Evolutionary conservation across 2,329 filamentous ascomycete genomes (phyloP), one percentile per base, ranked within the genome.

Genomic region (Arthrinium puccinioides): DNA sequence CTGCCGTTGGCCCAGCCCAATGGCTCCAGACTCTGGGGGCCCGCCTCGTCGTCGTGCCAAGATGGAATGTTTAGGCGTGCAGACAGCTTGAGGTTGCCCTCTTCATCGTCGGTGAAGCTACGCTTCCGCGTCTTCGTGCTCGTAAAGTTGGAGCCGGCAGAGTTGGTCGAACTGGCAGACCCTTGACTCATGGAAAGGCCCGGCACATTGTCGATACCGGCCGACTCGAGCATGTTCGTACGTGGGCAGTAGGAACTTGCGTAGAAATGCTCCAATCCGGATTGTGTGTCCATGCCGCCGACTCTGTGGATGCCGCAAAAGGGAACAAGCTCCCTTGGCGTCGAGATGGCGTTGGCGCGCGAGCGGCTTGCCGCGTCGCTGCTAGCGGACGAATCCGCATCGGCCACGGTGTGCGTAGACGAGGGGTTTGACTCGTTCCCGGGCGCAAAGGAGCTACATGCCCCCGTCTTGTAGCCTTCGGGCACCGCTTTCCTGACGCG

Each of bases 401-500:
- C n/a, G n/a, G n/a, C n/a, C n/a, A n/a, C n/a, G 11, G 33, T 41
- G 21, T 39, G 10, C 29, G 16, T 14, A 14, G 25, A 14, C 25
- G 25, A 27, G 13, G 36, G 15, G 8, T 33, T 25, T 15, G 40
- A 39, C 60, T 45, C 52, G 35, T 39, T 40, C 61, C 45, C 52
- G 36, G 36, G 39, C 32, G 69, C 63, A 53, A 76, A 78, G 47
- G 63, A 66, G 43, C 57, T 61, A 54, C 69, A 64, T 36, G 57
- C 59, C 38, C 74, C 74, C 2, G 86, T 94, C 67, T 94, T 94
- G 72, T 96, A 96, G 42, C 90, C 90, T 57, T 96, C 89, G 1
- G 87, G 84, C 7, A 97, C 84, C 9, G 85, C 85, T 66, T 97
- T 97, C 56, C 90, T 84, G 35, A 97, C 75, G 18, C 90, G 82